Evolutionary conservation across 2,329 filamentous ascomycete genomes (phyloP).

Genomic region (Fusarium luffae): DNA sequence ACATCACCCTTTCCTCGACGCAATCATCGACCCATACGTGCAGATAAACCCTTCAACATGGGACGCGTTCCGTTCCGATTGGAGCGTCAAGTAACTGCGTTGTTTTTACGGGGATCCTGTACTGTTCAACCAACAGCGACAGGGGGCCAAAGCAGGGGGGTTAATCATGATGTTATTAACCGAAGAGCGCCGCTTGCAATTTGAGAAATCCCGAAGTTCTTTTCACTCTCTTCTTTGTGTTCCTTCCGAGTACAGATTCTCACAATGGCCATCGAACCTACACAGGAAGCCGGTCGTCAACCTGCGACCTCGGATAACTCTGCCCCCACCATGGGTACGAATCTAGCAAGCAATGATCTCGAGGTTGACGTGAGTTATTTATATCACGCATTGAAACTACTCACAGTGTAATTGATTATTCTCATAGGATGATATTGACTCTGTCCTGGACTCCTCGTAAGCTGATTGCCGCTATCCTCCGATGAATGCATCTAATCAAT

Average conservation of each 20-base stretch:
- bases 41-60: too few relatives aligned
- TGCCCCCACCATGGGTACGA: not conserved
- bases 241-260: rapidly evolving
- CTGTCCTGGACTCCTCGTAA: not conserved
- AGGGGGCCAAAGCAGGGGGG: too few relatives aligned
- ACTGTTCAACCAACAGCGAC: too few relatives aligned
- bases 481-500: not conserved
- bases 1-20: too few relatives aligned
- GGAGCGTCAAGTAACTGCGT: too few relatives aligned
- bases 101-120: too few relatives aligned
- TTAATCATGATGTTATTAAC: too few relatives aligned
- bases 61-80: too few relatives aligned
- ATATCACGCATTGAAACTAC: rapidly evolving
- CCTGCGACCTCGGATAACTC: not conserved
- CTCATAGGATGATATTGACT: not conserved
- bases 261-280: not conserved
- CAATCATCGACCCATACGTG: too few relatives aligned
- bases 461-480: rapidly evolving
- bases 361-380: constrained; percentile 5
- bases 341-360: not conserved
- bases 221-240: not conserved
- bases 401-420: rapidly evolving
- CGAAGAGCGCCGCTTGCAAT: too few relatives aligned
- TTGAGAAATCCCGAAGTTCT: too few relatives aligned
- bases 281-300: not conserved